A percentile compares a stretch with the other conserved stretches of the same genome.
phyloP scores from a whole-genome alignment of 371 early-diverging fungal genomes.

The Furculomyces boomerangus region DNA sequence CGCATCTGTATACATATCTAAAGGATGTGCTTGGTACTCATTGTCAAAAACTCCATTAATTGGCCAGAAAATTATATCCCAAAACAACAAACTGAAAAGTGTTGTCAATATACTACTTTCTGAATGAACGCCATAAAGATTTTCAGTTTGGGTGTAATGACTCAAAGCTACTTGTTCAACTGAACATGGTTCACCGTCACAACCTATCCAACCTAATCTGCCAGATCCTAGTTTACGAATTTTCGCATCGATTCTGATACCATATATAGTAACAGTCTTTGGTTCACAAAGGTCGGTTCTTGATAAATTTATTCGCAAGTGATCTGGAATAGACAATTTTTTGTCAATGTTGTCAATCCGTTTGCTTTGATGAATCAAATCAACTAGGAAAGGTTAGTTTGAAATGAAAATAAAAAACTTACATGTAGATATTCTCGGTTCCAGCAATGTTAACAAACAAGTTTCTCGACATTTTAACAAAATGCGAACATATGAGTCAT shows the following conservation, averaged over 20 bases:
- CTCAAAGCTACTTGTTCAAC: slow-evolving; percentile 40
- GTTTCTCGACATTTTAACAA: slow-evolving; percentile 18
- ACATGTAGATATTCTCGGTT: slow-evolving; percentile 24
- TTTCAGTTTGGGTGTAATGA: slow-evolving; percentile 25
- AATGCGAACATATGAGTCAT: slow-evolving; percentile 33
- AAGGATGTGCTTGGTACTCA: slow-evolving; percentile 44
- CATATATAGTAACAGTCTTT: not conserved
- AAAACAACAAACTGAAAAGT: slow-evolving; percentile 42
- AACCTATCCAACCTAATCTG: not conserved
- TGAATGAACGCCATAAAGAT: slow-evolving; percentile 31
- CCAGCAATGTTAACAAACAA: slow-evolving; percentile 2
- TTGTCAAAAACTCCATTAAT: slow-evolving; percentile 50
- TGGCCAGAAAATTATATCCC: slow-evolving; percentile 53
- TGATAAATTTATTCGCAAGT: not conserved
- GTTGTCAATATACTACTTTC: slow-evolving; percentile 43
- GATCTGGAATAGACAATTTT: not conserved
- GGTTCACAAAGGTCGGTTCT: not conserved
- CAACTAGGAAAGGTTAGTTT: not conserved
- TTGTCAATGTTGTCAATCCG: slow-evolving; percentile 4
- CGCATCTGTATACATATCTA: slow-evolving; percentile 45
- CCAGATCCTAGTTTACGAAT: not conserved
- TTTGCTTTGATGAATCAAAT: not conserved
- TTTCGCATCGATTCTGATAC: not conserved
- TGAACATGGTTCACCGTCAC: slow-evolving; percentile 29
- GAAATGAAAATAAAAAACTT: slow-evolving; percentile 7